These are phyloP conservation scores for Coemansia javaensis DNA, from an alignment of 192 early-diverging fungal genomes.

Conservation along the genomic window DNA sequence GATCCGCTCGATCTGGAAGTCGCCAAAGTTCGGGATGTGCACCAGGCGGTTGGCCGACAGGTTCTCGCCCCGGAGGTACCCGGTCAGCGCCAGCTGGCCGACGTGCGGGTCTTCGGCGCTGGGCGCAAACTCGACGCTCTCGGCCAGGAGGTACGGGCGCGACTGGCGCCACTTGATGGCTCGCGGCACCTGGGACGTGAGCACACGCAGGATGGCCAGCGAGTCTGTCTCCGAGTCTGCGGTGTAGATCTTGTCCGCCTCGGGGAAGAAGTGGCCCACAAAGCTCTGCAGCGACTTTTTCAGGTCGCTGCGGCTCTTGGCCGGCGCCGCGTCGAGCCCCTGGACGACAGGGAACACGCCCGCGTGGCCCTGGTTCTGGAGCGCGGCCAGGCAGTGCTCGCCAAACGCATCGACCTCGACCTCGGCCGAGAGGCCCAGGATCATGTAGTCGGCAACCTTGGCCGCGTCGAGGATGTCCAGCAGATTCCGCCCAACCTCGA, in stretches of 20 bases:
- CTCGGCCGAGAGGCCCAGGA: slow-evolving; percentile 82
- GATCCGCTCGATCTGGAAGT: slow-evolving; percentile 84
- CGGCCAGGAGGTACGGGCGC: slow-evolving; percentile 83
- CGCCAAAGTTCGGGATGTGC: slow-evolving; percentile 88
- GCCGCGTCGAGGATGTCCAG: slow-evolving; percentile 82
- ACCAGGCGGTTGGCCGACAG: slow-evolving; percentile 89
- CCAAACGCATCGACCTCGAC: slow-evolving; percentile 94
- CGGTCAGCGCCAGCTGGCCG: slow-evolving; percentile 75
- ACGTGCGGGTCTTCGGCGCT: slow-evolving; percentile 42
- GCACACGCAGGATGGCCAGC: slow-evolving; percentile 64
- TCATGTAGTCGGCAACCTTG: slow-evolving; percentile 86
- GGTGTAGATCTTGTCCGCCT: slow-evolving; percentile 66
- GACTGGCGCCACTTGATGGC: slow-evolving; percentile 80
- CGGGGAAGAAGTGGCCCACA: slow-evolving; percentile 84
- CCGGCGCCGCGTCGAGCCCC: slow-evolving; percentile 59
- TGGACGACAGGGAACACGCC: slow-evolving; percentile 68
- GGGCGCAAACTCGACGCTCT: slow-evolving; percentile 64
- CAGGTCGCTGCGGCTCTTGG: slow-evolving; percentile 68
- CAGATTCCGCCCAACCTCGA: slow-evolving; percentile 72
- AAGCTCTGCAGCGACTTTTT: slow-evolving; percentile 83
- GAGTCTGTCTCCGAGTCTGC: slow-evolving; percentile 57
- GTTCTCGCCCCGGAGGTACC: slow-evolving; percentile 76
- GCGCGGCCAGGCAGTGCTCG: slow-evolving; percentile 70
- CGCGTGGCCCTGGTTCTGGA: slow-evolving; percentile 85
- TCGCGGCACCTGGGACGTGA: slow-evolving; percentile 76